phyloP scores from a whole-genome alignment of 768 basidiomycete genomes.

The Russula compacta region DNA sequence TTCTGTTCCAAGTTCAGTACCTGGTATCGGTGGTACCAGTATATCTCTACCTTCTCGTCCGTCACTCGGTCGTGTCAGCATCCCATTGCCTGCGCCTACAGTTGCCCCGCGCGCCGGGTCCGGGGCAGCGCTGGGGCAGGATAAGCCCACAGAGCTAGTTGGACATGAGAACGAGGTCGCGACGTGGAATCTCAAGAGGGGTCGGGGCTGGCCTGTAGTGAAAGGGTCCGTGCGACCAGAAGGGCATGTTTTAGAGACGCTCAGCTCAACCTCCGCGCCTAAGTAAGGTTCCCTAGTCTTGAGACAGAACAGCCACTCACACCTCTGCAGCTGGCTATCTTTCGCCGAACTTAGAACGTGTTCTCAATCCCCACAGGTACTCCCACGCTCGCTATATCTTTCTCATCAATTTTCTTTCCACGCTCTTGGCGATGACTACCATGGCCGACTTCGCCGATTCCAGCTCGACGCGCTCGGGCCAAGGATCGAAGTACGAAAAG shows the following conservation, averaged over 20 bases:
- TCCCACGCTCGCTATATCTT: constrained; percentile 73
- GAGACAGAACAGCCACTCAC: background rate
- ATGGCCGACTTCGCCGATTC: constrained; percentile 61
- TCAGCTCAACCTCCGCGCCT: background rate
- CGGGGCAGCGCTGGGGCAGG: constrained; percentile 30
- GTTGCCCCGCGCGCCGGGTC: constrained; percentile 18
- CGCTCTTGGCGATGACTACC: constrained; percentile 66
- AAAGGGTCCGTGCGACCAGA: constrained; percentile 27
- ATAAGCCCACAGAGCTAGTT: constrained; percentile 29
- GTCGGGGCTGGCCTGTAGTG: constrained; percentile 45
- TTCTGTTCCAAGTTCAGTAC: constrained; percentile 24
- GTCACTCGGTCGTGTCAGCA: constrained; percentile 31
- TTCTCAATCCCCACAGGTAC: constrained; percentile 45
- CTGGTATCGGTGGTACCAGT: constrained; percentile 39
- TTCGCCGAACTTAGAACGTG: constrained; percentile 77
- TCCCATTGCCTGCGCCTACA: constrained; percentile 23
- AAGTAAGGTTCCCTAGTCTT: constrained; percentile 11
- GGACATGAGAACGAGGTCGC: constrained; percentile 41
- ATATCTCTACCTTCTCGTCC: constrained; percentile 52
- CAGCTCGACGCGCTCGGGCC: constrained; percentile 47
- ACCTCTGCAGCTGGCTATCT: constrained; percentile 48
- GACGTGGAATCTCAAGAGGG: constrained; percentile 54
- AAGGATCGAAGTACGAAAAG: constrained; percentile 62
- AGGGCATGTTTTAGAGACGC: background rate
- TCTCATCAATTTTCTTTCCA: constrained; percentile 81